A percentile compares a stretch with the other conserved stretches of the same genome.
These are phyloP conservation scores for Diutina siamensis DNA, from an alignment of 1,139 yeast species.

Conservation along the genomic window DNA sequence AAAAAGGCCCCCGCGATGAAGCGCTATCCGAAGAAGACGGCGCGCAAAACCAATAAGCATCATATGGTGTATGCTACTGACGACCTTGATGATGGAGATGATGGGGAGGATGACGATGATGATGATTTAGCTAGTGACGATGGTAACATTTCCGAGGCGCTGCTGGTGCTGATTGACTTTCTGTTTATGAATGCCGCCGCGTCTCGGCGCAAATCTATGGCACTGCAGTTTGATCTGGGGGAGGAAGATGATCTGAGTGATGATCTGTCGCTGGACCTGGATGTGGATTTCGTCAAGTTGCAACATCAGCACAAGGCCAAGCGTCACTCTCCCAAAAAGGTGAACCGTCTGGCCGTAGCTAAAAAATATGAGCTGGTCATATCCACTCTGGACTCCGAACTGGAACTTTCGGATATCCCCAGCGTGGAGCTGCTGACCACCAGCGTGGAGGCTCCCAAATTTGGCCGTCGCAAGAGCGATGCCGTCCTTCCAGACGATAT, in stretches of 20 bases:
- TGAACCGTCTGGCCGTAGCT: background rate
- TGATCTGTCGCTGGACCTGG: conserved; percentile 32
- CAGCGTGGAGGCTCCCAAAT: conserved; percentile 8
- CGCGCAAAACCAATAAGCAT: conserved; percentile 14
- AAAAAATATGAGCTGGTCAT: background rate
- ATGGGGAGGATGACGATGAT: conserved; percentile 10
- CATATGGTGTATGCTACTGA: background rate
- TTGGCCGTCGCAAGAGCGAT: conserved; percentile 23
- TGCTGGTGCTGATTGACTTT: conserved; percentile 14
- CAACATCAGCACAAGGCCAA: conserved; percentile 56
- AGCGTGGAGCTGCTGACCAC: conserved; percentile 8
- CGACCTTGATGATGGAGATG: conserved; percentile 12
- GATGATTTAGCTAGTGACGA: conserved; percentile 10
- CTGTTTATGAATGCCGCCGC: conserved; percentile 9
- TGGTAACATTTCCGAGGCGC: conserved; percentile 12
- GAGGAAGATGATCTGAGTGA: conserved; percentile 16
- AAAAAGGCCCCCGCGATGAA: conserved; percentile 8
- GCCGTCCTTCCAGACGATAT: conserved; percentile 37
- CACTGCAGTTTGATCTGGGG: conserved; percentile 11
- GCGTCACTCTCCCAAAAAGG: background rate
- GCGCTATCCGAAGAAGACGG: conserved; percentile 18
- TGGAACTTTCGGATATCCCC: background rate
- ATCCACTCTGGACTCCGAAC: background rate
- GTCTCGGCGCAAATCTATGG: conserved; percentile 6
- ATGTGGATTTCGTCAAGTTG: conserved; percentile 58